Evolutionary conservation across 495 filamentous ascomycete species (phyloP), one percentile per base, ranked within the genome.

Genomic region (Cairneyella variabilis): DNA sequence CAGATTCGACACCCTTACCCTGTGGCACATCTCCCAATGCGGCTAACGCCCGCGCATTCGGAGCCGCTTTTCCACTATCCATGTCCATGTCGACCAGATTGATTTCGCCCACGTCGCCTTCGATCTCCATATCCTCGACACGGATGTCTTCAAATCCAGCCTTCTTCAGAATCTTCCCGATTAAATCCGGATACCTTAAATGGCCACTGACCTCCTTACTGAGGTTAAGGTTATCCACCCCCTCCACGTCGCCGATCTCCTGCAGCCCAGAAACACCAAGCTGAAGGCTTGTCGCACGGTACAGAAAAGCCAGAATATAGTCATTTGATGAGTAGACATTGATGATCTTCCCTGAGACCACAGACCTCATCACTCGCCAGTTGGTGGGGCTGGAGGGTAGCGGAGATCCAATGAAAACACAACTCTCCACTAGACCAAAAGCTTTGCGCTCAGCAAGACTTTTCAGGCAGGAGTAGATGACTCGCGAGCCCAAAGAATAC

Each of bases 341-440:
- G 57, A 83, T 64, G 7, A 84, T 63, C 32, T 78, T 74, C 0
- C 77, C 77, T 23, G 71, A 63, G 10, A 83, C 79, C 4, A 82
- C 74, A 52, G 69, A 73, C 51, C 73, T 76, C 68, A 83, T 75
- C 28, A 71, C 65, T 38, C 76, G 66, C 80, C 79, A 83, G 14
- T 70, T 67, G 8, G 66, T 59, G 26, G 69, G 61, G 43, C 78
- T 74, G 5, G 72, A 71, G 1, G 92, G 93, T 3, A 83, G 80
- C 1, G 93, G 90, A 0, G 87, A 77, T 5, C 93, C 93, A 63
- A 97, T 88, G 23, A 98, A 57, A 12, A 95, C 81, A 2, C 83
- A 91, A 34, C 83, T 85, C 57, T 97, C 93, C 9, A 98, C 76
- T 2, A 97, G 64, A 0, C 93, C 93, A 66, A 95, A 96, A 0